Percentiles rank a stretch among this genome's conserved stretches.
phyloP scores from a whole-genome alignment of 2,329 filamentous ascomycete species.

The Harringtonia aguacate region DNA sequence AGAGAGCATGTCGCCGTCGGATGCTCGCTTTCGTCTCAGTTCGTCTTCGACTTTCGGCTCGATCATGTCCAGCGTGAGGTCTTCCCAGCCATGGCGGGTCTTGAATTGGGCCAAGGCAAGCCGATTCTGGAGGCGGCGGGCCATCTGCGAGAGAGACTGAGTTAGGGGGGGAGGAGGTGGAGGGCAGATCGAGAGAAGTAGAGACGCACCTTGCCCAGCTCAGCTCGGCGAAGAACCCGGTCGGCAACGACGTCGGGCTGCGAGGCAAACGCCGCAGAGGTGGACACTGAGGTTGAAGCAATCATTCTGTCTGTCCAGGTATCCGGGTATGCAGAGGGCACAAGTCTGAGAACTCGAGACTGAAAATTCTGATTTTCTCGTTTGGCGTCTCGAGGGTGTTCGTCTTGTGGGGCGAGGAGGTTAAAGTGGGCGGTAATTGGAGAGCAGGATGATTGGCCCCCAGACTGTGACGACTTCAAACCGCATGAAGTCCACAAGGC shows the following conservation, averaged over 20 bases:
- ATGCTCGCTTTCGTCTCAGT: slow-evolving; percentile 60
- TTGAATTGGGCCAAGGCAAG: slow-evolving; percentile 95
- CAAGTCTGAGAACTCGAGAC: background rate
- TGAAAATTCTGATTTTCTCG: too few species aligned
- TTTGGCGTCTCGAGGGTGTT: background rate
- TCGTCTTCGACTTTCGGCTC: slow-evolving; percentile 76
- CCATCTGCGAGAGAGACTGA: slow-evolving; percentile 54
- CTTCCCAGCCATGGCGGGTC: slow-evolving; percentile 90
- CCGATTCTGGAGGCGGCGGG: slow-evolving; percentile 82
- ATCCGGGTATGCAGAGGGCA: background rate
- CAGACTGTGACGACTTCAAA: slow-evolving; percentile 3
- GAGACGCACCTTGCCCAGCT: slow-evolving; percentile 59
- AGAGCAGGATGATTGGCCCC: slow-evolving; percentile 18
- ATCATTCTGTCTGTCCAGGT: slow-evolving; percentile 4
- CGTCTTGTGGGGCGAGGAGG: slow-evolving; percentile 10
- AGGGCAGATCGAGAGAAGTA: background rate
- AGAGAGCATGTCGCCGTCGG: slow-evolving; percentile 65
- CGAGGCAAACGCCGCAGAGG: slow-evolving; percentile 36
- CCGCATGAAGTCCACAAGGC: slow-evolving; percentile 4
- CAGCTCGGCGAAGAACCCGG: slow-evolving; percentile 60
- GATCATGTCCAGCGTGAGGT: slow-evolving; percentile 74
- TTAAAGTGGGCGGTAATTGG: slow-evolving; percentile 19
- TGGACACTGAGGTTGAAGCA: slow-evolving; percentile 8
- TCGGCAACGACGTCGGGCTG: slow-evolving; percentile 56
- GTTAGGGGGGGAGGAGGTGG: background rate